A percentile compares a stretch with the other conserved stretches of the same genome.
Evolutionary conservation across 177 flowering plant species (phyloP).

Genomic region (Vitis hybrid): DNA sequence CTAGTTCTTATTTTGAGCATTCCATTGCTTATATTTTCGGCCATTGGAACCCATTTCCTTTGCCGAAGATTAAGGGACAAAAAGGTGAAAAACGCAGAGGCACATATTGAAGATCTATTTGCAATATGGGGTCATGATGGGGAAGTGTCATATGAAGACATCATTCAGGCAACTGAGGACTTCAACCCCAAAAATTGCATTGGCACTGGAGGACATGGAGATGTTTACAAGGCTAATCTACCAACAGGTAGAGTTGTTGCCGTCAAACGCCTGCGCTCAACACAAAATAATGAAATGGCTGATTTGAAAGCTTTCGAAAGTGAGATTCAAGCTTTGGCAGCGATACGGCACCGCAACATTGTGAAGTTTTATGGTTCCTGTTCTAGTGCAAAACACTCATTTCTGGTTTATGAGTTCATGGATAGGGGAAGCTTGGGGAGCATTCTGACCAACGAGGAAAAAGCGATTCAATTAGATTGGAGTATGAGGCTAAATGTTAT

Average conservation of each 20-base stretch:
- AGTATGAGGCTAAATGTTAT: conserved; percentile 11
- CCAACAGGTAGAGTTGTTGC: conserved; percentile 18
- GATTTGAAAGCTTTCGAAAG: conserved; percentile 6
- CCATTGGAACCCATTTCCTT: background rate
- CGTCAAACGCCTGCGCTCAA: conserved; percentile 14
- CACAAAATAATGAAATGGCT: background rate
- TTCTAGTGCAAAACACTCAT: background rate
- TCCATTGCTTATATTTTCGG: background rate
- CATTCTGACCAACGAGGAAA: conserved; percentile 4
- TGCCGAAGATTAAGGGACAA: background rate
- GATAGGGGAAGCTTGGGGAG: conserved; percentile 16
- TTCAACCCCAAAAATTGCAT: conserved; percentile 16
- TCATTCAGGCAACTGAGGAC: conserved; percentile 19
- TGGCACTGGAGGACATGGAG: conserved; percentile 19
- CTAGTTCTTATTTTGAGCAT: background rate
- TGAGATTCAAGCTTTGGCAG: conserved; percentile 12
- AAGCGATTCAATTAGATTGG: conserved; percentile 20
- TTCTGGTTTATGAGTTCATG: conserved; percentile 17
- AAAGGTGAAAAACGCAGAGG: background rate
- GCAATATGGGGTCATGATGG: conserved; percentile 20
- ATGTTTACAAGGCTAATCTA: conserved; percentile 19
- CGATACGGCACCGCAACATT: conserved; percentile 9
- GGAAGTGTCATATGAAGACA: conserved; percentile 14
- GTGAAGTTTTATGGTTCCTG: conserved; percentile 14
- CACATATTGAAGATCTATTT: conserved; percentile 4